Evolutionary conservation across 306 rosid species (phyloP), one percentile per base, ranked within the genome.

Genomic region (Bauhinia variegata): DNA sequence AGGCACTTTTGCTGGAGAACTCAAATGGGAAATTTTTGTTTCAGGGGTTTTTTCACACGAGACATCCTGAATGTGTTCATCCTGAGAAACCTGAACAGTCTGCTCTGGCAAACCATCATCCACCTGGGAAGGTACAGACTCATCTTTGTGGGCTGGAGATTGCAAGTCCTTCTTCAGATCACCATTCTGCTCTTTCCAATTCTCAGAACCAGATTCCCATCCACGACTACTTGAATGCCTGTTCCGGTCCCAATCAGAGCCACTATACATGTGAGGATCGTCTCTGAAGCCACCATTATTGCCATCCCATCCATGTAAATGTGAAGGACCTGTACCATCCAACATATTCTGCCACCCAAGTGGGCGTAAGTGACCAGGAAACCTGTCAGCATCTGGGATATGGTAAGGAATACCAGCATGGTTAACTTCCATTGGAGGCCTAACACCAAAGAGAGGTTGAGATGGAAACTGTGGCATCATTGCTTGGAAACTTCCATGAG

Each of bases 261-360:
- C 83, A 48, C 84, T 84, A 74, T 77, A 95, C 78, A 88, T 73
- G 67, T 80, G 97, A 76, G 86, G 80, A 54, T 85, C 96, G 72
- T 92, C 89, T 81, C 99, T 75, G 57, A 77, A 91, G 46, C 75
- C 82, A 67, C 97, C 88, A 78, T 91, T 95, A 72, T 71, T 95
- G 69, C 82, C 86, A 79, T 88, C 99, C 99, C 97, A 95, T 70
- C 83, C 91, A 84, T 88, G 97, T 71, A 91, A 59, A 75, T 88
- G 96, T 66, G 96, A 82, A 73, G 99, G 89, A 47, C 95, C 97
- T 23, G 97, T 63, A 80, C 91, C 92, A 75, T 95, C 99, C 87
- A 95, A 83, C 83, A 95, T 75, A 75, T 85, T 85, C 75, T 78
- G 97, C 95, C 97, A 95, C 50, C 92, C 97, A 74, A 84, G 85